Conservation (phyloP, 805 yeast genomes). For the Nakazawaea wyomingensis region DNA sequence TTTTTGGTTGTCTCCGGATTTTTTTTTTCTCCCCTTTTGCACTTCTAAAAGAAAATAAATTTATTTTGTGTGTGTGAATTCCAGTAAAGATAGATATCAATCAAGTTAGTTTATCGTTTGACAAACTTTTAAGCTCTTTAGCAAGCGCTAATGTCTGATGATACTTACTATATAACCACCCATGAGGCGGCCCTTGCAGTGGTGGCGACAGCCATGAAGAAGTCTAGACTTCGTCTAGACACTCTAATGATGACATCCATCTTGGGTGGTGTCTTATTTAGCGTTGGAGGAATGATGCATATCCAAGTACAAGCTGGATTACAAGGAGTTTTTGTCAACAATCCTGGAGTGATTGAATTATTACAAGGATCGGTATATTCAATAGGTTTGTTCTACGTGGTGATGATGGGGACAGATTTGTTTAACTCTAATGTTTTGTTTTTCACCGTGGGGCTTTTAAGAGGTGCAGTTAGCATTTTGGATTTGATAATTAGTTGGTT, state of each 20-base stretch:
- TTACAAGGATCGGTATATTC: conserved; percentile 62
- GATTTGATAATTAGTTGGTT: conserved; percentile 64
- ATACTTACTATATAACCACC: conserved; percentile 60
- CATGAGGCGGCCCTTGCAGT: conserved; percentile 81
- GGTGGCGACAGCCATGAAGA: conserved; percentile 83
- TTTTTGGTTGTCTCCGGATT: too few relatives aligned
- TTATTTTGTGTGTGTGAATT: too few relatives aligned
- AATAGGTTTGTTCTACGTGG: conserved; percentile 71
- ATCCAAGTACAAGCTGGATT: conserved; percentile 49
- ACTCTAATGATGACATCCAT: conserved; percentile 58
- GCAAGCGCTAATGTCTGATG: conserved; percentile 35
- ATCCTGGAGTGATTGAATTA: conserved; percentile 49
- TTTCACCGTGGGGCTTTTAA: conserved; percentile 60
- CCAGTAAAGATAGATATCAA: too few relatives aligned
- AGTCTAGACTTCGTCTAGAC: conserved; percentile 60
- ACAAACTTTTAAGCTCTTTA: neutral
- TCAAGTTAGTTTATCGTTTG: too few relatives aligned
- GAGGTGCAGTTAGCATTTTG: conserved; percentile 64
- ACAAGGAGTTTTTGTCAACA: conserved; percentile 32
- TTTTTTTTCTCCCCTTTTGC: too few relatives aligned
- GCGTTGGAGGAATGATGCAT: conserved; percentile 70
- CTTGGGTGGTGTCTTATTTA: conserved; percentile 64
- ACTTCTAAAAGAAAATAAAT: too few relatives aligned
- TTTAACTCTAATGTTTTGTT: conserved; percentile 72
- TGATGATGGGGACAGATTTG: conserved; percentile 68